Evolutionary conservation across 2,329 filamentous ascomycete genomes (phyloP).

Genomic region (Hypoxylon sp.): DNA sequence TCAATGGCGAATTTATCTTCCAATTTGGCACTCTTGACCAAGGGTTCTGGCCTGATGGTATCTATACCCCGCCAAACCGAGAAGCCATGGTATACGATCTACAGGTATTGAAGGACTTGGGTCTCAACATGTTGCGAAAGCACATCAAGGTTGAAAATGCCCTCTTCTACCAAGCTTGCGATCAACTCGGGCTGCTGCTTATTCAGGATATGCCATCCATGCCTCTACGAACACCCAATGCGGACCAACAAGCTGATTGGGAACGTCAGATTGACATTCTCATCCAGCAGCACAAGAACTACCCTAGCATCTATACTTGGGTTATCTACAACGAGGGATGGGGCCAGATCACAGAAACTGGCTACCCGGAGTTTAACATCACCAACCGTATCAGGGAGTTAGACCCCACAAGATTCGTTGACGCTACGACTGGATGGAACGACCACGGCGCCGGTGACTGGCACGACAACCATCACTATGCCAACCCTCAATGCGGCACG

Average conservation of each 20-base stretch:
- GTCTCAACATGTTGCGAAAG: slow-evolving; percentile 80
- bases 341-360: slow-evolving; percentile 69
- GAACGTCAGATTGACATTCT: slow-evolving; percentile 71
- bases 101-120: slow-evolving; percentile 73
- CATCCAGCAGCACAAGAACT: slow-evolving; percentile 74
- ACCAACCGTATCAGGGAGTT: slow-evolving; percentile 68
- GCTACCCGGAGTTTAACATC: slow-evolving; percentile 70
- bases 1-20: slow-evolving; percentile 79
- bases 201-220: slow-evolving; percentile 81
- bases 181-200: slow-evolving; percentile 75
- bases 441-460: slow-evolving; percentile 79
- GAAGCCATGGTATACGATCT: slow-evolving; percentile 79
- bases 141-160: slow-evolving; percentile 68
- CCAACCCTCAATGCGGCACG: slow-evolving; percentile 78
- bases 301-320: slow-evolving; percentile 76
- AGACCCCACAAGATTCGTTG: slow-evolving; percentile 75
- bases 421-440: slow-evolving; percentile 75
- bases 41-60: slow-evolving; percentile 79
- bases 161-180: slow-evolving; percentile 77
- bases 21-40: slow-evolving; percentile 79
- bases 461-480: slow-evolving; percentile 79
- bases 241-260: slow-evolving; percentile 67
- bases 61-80: slow-evolving; percentile 74
- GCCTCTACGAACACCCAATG: slow-evolving; percentile 55
- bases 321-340: slow-evolving; percentile 81